A percentile compares a stretch with the other conserved stretches of the same genome.
Conservation (phyloP, 139 green algal species). For the Chlamydomonas sp. region DNA sequence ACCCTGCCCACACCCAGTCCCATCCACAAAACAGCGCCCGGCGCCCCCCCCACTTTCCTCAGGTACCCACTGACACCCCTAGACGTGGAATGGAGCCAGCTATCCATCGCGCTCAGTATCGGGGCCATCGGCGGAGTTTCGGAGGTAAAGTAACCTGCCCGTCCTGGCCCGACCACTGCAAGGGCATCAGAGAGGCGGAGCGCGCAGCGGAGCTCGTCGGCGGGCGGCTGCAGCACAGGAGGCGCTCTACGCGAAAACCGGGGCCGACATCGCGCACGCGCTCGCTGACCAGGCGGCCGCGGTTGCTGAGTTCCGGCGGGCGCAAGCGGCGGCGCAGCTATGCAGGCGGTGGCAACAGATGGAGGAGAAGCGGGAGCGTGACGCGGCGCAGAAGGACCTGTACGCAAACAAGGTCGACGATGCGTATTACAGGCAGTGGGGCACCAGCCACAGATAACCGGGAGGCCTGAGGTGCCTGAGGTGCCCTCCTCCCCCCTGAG, state of each 20-base stretch:
- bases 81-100: no score
- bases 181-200: constrained; percentile 42
- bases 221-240: constrained; percentile 28
- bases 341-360: constrained; percentile 34
- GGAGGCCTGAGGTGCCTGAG: no score
- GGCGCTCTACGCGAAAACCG: constrained; percentile 25
- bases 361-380: constrained; percentile 44
- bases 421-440: constrained; percentile 57
- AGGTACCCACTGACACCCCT: no score
- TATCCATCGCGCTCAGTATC: no score
- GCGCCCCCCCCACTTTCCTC: no score
- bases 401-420: constrained; percentile 41
- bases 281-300: constrained; percentile 20
- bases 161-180: no score
- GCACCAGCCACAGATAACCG: constrained; percentile 55
- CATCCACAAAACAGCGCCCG: no score
- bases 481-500: no score
- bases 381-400: constrained; percentile 31
- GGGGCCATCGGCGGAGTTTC: no score
- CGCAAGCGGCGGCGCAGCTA: constrained; percentile 21
- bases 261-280: constrained; percentile 30
- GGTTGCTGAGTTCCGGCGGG: constrained; percentile 36
- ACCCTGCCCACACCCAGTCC: no score
- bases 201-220: constrained; percentile 30
- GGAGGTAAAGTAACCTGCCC: no score